phyloP scores from a whole-genome alignment of 768 basidiomycete genomes.

The Neoboletus brunneissimus region DNA sequence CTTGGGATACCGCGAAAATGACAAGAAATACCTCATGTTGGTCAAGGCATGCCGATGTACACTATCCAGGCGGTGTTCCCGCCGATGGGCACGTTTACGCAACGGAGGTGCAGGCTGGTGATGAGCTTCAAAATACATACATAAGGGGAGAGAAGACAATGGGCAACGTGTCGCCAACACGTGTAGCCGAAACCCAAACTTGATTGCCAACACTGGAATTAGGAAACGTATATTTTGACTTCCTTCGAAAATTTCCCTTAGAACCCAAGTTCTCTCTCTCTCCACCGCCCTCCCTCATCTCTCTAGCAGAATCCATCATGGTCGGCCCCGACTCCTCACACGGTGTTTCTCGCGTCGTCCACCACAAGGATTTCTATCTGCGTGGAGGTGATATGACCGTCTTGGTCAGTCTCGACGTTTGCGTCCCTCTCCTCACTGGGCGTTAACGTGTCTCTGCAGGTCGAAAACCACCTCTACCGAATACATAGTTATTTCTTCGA shows the following conservation, averaged over 20 bases:
- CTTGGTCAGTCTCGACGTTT: slow-evolving; percentile 39
- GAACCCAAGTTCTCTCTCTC: slow-evolving; percentile 26
- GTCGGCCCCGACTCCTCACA: slow-evolving; percentile 21
- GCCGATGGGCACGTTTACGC: slow-evolving; percentile 28
- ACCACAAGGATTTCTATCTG: slow-evolving; percentile 51
- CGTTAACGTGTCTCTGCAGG: slow-evolving; percentile 38
- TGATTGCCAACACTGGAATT: slow-evolving; percentile 28
- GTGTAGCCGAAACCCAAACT: slow-evolving; percentile 29
- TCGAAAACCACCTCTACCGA: slow-evolving; percentile 53
- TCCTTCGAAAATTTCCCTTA: slow-evolving; percentile 37
- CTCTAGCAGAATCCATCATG: slow-evolving; percentile 25
- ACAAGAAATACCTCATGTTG: background rate
- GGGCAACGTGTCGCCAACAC: slow-evolving; percentile 35
- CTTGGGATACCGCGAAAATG: background rate
- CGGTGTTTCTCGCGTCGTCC: slow-evolving; percentile 32
- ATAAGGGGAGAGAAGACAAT: slow-evolving; percentile 21
- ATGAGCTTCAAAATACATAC: slow-evolving; percentile 15
- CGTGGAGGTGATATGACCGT: slow-evolving; percentile 57
- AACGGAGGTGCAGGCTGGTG: slow-evolving; percentile 18
- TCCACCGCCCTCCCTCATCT: slow-evolving; percentile 31
- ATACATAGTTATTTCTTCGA: slow-evolving; percentile 63
- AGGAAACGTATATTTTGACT: slow-evolving; percentile 35
- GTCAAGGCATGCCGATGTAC: slow-evolving; percentile 6
- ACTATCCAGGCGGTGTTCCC: slow-evolving; percentile 3
- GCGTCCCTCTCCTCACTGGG: background rate